Base-by-base conservation (phyloP, 805 yeast species). In the Candida succiphila region DNA sequence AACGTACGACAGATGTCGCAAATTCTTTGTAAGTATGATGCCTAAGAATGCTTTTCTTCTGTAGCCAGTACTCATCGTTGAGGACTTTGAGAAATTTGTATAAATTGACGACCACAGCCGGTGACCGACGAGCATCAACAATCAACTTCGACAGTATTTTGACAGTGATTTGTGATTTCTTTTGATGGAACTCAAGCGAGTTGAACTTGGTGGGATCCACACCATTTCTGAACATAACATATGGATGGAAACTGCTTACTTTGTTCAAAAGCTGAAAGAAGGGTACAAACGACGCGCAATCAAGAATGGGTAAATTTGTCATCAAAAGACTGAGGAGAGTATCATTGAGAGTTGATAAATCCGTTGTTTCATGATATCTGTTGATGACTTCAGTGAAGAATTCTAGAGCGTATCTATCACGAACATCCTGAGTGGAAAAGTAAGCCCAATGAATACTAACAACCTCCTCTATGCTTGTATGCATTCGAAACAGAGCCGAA, bases 361-460 rank as follows among this genome's bases (percentile, higher is more conserved):
- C 27, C 7, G 34, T 32, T n/a, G 21, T 22, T 2, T 37, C 24
- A 2, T 32, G 9, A 32, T 47, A 49, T 19, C 36, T 36, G 5
- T 42, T 39, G 30, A 51, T 14, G 1, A 48, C 18, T 4, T 46
- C 39, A 2, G 44, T 36, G 30, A 37, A 51, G 33, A 55, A 55
- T 2, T 37, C 25, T 5, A 55, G 30, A 18, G 52, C 58, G 30
- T 41, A 38, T 18, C 32, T 33, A 1, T 30, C 20, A 15, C 56
- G 29, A 2, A 48, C n/a, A 4, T 23, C 17, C 4, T 31, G 37
- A 21, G 35, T 29, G 1, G 49, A 55, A 34, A 55, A 49, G 32
- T 52, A 54, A 1, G 36, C 34, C 60, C 60, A 55, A 15, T 55
- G 56, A 17, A 51, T 33, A 31, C 45, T 45, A 4, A 51, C 36